Evolutionary conservation across 371 early-diverging fungal species (phyloP).

Genomic region (Globomyces sp.): DNA sequence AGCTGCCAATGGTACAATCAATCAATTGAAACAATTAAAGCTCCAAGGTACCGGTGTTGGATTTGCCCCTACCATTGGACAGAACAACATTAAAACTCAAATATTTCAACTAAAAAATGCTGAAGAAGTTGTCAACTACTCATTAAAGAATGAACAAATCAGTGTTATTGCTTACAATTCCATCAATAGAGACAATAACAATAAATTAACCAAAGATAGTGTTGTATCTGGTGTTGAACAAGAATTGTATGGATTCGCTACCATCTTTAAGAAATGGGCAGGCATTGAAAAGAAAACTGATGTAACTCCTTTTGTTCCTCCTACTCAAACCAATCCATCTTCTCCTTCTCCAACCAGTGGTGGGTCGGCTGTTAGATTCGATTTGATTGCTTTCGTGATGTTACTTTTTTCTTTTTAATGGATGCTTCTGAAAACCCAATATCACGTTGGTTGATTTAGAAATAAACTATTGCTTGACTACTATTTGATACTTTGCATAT

Average conservation of each 20-base stretch:
- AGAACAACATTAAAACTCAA: background rate
- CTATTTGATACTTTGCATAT: too few relatives aligned
- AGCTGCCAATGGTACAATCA: slow-evolving; percentile 9
- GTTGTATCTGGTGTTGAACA: background rate
- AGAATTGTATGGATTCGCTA: background rate
- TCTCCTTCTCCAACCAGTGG: too few relatives aligned
- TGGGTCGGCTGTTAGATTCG: too few relatives aligned
- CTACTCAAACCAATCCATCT: too few relatives aligned
- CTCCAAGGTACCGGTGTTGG: slow-evolving; percentile 24
- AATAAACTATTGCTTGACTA: too few relatives aligned
- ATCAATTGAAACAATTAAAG: slow-evolving; percentile 19
- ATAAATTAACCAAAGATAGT: background rate
- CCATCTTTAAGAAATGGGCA: background rate
- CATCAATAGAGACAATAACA: slow-evolving; percentile 2
- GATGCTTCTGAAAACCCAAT: too few relatives aligned
- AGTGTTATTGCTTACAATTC: background rate
- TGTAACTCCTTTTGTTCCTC: background rate
- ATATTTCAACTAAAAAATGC: background rate
- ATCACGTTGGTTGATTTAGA: too few relatives aligned
- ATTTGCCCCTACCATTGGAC: slow-evolving; percentile 30
- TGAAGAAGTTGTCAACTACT: background rate
- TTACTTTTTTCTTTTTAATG: too few relatives aligned
- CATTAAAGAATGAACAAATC: background rate
- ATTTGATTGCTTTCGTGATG: too few relatives aligned
- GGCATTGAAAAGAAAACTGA: background rate